These are phyloP conservation scores for Nitzschia palea DNA, from an alignment of 108 stramenopile species.

Conservation along the genomic window DNA sequence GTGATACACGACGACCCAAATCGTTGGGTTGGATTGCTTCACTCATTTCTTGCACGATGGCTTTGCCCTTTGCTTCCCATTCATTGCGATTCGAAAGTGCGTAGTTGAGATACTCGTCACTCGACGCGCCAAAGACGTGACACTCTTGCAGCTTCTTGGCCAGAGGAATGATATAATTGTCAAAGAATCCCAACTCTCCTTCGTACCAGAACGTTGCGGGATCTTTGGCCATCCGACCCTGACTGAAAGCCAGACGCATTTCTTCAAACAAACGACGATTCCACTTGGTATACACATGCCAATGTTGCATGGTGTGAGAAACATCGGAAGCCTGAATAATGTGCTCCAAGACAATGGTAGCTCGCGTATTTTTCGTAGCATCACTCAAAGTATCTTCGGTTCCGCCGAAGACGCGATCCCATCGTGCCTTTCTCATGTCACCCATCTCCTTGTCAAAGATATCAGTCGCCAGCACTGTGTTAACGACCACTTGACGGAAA, in stretches of 20 bases:
- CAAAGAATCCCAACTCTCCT: conserved; percentile 37
- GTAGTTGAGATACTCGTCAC: conserved; percentile 34
- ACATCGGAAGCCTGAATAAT: conserved; percentile 47
- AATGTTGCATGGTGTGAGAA: conserved; percentile 50
- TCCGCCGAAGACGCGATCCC: conserved; percentile 36
- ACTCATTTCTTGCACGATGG: no score
- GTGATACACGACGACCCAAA: no score
- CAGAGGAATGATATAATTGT: conserved; percentile 38
- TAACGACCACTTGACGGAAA: conserved; percentile 36
- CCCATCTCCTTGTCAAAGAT: conserved; percentile 38
- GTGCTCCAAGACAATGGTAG: conserved; percentile 42
- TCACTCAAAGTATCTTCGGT: background rate
- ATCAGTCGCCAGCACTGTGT: conserved; percentile 34
- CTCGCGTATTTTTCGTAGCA: conserved; percentile 1
- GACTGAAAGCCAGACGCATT: conserved; percentile 3
- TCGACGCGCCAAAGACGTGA: conserved; percentile 35
- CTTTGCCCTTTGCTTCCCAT: no score
- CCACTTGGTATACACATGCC: conserved; percentile 43
- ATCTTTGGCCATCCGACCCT: conserved; percentile 16
- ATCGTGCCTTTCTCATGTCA: conserved; percentile 29
- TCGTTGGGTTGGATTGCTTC: no score
- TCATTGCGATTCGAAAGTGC: no score
- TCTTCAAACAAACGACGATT: conserved; percentile 36
- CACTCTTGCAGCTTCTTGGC: conserved; percentile 32
- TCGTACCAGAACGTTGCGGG: conserved; percentile 6